Percentiles rank a stretch among this genome's conserved stretches.
Conservation (phyloP, 768 basidiomycete species). For the Suillus spraguei region DNA sequence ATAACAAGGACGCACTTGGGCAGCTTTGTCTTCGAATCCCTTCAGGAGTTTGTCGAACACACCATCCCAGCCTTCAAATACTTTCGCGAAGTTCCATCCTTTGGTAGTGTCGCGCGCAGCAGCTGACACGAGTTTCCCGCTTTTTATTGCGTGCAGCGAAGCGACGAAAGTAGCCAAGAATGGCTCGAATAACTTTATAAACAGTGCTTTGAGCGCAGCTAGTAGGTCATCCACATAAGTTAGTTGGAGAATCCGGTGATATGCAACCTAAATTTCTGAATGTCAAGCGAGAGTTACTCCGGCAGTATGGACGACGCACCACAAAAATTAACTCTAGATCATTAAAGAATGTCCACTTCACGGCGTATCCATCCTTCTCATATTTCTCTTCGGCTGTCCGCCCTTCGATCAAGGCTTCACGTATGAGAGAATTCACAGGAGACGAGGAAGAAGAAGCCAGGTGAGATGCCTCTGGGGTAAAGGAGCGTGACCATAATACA, state of each 20-base stretch:
- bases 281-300: constrained; percentile 11
- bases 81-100: constrained; percentile 69
- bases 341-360: constrained; percentile 95
- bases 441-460: constrained; percentile 72
- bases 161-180: constrained; percentile 83
- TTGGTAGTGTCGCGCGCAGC: constrained; percentile 38
- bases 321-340: constrained; percentile 97
- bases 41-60: constrained; percentile 77
- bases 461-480: constrained; percentile 82
- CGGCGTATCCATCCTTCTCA: constrained; percentile 92
- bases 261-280: constrained; percentile 69
- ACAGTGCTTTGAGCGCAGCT: constrained; percentile 75
- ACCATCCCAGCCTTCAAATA: constrained; percentile 80
- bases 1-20: constrained; percentile 47
- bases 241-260: constrained; percentile 93
- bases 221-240: constrained; percentile 93
- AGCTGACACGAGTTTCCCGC: constrained; percentile 39
- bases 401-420: constrained; percentile 91
- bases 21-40: constrained; percentile 74
- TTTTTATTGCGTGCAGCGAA: constrained; percentile 69
- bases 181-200: constrained; percentile 85
- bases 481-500: constrained; percentile 93
- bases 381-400: constrained; percentile 80
- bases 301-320: constrained; percentile 47
- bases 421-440: constrained; percentile 86